These are phyloP conservation scores for Akanthomyces muscarius DNA, from an alignment of 2,329 filamentous ascomycete species.

Conservation along the genomic window DNA sequence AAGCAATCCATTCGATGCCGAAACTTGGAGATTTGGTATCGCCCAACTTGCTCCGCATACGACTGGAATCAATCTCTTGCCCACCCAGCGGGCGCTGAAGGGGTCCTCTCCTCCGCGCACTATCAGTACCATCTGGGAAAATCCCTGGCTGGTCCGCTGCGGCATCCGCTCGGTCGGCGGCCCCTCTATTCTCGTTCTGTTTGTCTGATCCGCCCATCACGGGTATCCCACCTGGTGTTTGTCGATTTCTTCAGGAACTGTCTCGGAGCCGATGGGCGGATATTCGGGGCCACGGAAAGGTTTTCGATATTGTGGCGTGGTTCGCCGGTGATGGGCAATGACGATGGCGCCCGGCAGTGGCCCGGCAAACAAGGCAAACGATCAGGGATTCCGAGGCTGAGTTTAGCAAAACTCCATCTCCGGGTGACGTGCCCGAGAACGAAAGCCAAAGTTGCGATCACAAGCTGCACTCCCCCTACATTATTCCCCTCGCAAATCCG, in stretches of 20 bases:
- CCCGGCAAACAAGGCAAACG: not conserved
- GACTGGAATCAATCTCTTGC: not conserved
- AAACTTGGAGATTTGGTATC: not conserved
- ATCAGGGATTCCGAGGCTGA: not conserved
- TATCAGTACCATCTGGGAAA: not conserved
- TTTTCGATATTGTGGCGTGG: conserved; percentile 10
- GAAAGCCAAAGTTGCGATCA: not conserved
- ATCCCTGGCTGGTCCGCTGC: not conserved
- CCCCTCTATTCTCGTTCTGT: not conserved
- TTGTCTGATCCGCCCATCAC: not conserved
- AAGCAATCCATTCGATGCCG: not conserved
- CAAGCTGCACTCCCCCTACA: not conserved
- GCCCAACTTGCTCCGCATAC: not conserved
- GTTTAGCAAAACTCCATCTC: not conserved
- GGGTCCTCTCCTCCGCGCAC: not conserved
- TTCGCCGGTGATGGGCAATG: not conserved
- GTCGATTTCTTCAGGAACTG: not conserved
- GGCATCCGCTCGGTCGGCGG: not conserved
- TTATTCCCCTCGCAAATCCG: not conserved
- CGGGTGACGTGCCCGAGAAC: not conserved
- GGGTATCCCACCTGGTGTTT: not conserved
- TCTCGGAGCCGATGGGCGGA: conserved; percentile 3
- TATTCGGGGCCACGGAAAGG: not conserved
- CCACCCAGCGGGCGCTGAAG: not conserved
- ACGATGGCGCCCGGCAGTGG: conserved; percentile 10